Percentiles rank a stretch among this genome's conserved stretches.
These are phyloP conservation scores for Penicillium herquei DNA, from an alignment of 495 filamentous ascomycete species.

Conservation along the genomic window DNA sequence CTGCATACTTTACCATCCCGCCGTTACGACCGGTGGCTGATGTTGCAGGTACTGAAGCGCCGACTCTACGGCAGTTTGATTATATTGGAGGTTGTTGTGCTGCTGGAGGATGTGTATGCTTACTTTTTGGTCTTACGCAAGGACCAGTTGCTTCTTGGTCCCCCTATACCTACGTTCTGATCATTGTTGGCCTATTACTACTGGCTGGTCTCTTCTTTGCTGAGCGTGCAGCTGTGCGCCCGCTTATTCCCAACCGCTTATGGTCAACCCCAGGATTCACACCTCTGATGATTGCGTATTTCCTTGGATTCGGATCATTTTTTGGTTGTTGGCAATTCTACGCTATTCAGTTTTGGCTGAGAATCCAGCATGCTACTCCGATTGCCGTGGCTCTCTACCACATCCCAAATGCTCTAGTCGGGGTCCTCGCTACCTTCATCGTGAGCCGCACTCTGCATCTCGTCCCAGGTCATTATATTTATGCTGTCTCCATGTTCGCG, in stretches of 20 bases:
- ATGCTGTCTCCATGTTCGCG: constrained; percentile 29
- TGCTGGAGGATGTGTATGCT: constrained; percentile 26
- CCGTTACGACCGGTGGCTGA: constrained; percentile 22
- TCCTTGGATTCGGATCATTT: constrained; percentile 45
- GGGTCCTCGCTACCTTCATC: constrained; percentile 41
- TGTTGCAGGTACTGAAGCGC: constrained; percentile 19
- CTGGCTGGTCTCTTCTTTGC: constrained; percentile 25
- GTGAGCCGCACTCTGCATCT: constrained; percentile 41
- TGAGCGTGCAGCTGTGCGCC: constrained; percentile 21
- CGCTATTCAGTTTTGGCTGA: constrained; percentile 47
- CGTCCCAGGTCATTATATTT: constrained; percentile 47
- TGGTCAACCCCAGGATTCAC: constrained; percentile 42
- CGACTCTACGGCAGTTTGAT: constrained; percentile 26
- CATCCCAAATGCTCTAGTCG: constrained; percentile 41
- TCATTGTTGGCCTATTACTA: constrained; percentile 21
- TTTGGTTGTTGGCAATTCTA: constrained; percentile 49
- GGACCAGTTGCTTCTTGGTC: constrained; percentile 27
- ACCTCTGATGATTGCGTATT: constrained; percentile 42
- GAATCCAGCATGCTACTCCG: constrained; percentile 36
- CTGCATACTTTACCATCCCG: constrained; percentile 25
- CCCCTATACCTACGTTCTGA: constrained; percentile 26
- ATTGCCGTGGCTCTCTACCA: constrained; percentile 41
- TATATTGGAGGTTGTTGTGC: constrained; percentile 25
- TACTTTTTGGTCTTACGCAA: constrained; percentile 30
- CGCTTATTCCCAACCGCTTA: constrained; percentile 26